Base-by-base conservation (phyloP, 2,329 filamentous ascomycete genomes). In the Fusarium beomiforme region DNA sequence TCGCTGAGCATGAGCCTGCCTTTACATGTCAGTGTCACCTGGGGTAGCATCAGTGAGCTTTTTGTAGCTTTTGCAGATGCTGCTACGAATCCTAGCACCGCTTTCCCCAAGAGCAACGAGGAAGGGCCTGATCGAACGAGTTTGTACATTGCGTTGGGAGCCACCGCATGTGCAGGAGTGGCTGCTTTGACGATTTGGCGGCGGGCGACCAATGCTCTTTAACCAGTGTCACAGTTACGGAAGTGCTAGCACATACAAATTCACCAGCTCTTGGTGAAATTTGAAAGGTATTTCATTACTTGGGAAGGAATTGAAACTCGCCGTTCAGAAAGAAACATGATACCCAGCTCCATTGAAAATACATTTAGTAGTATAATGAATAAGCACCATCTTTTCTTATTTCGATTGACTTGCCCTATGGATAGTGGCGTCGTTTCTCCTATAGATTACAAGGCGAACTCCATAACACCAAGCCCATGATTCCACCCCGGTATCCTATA, bases 21-120 rank as follows among this genome's bases (percentile, higher is more conserved):
- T 9, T 84, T 98, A 42, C 97, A 99, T 82, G 96, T 98, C 57
- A 97, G 94, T 77, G 94, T 96, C 33, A 96, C 92, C 10, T 99
- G 96, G 96, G 91, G 89, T 76, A 97, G 93, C 76, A 97, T 98
- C 74, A 92, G 92, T 70, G 96, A 99, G 81, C 88, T 98, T 37
- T 99, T 98, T 81, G 94, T 98, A 26, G 91, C 89, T 37, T 88
- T 98, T 60, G 96, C 96, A 10, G 96, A 98, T 81, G 92, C 93
- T 42, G 95, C 95, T 9, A 96, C 95, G 46, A 94, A 94, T 77
- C 96, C 96, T 1, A 94, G 91, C 74, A 92, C 90, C 0, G 95
- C 92, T 1, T 97, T 97, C 76, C 95, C 96, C 1, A 96, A 95
- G 81, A 93, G 88, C 58, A 94, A 97, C 70, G 95, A 97, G 76